Evolutionary conservation across 352 stramenopile genomes (phyloP).

Genomic region (Pythium rhizo-oryzae): DNA sequence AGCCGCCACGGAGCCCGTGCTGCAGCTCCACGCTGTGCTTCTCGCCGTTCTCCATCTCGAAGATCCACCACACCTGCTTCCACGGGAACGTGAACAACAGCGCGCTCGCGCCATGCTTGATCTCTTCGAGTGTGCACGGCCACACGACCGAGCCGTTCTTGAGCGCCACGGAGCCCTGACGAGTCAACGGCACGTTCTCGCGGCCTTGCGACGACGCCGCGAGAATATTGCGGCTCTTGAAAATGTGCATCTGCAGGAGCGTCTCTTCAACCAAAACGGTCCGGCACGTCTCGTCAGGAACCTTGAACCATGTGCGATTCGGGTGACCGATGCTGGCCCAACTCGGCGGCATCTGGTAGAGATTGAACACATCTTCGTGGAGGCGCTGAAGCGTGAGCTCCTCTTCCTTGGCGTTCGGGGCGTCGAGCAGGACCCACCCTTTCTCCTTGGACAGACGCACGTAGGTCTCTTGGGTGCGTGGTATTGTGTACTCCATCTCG

Average conservation of each 20-base stretch:
- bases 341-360: constrained; percentile 73
- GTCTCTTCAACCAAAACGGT: constrained; percentile 72
- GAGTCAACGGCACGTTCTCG: constrained; percentile 68
- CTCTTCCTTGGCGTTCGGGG: constrained; percentile 17
- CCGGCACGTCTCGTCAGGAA: constrained; percentile 66
- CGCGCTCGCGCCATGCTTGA: constrained; percentile 79
- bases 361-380: constrained; percentile 77
- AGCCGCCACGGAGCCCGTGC: constrained; percentile 77
- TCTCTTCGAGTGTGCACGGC: constrained; percentile 78
- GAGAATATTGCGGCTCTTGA: constrained; percentile 68
- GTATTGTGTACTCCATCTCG: constrained; percentile 84
- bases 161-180: constrained; percentile 49
- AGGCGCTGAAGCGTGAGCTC: constrained; percentile 56
- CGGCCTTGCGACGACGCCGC: constrained; percentile 71
- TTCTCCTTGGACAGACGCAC: constrained; percentile 79
- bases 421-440: constrained; percentile 71
- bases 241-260: constrained; percentile 74
- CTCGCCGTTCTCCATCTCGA: constrained; percentile 59
- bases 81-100: constrained; percentile 85
- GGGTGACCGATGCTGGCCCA: constrained; percentile 81
- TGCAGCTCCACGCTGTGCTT: constrained; percentile 76
- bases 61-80: constrained; percentile 89
- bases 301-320: constrained; percentile 85
- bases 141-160: constrained; percentile 53
- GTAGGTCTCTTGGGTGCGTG: constrained; percentile 71